A percentile compares a stretch with the other conserved stretches of the same genome.
These are phyloP conservation scores for Podila epigama DNA, from an alignment of 192 early-diverging fungal genomes.

Conservation along the genomic window DNA sequence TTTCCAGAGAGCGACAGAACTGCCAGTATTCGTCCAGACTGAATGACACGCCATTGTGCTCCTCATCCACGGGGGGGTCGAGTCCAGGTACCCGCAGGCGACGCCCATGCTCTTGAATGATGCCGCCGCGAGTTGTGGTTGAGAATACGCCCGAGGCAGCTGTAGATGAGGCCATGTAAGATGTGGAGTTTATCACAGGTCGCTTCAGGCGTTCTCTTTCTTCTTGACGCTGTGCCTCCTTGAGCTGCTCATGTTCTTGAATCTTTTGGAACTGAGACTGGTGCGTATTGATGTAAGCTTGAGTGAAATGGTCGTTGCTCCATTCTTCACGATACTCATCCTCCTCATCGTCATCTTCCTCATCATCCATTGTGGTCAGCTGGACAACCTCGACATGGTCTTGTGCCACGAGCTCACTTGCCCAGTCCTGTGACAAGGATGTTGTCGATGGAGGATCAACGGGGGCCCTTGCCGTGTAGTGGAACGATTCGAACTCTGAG, in stretches of 20 bases:
- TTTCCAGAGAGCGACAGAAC: neutral
- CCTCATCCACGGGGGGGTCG: constrained; percentile 4
- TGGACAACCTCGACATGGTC: neutral
- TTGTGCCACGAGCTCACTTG: neutral
- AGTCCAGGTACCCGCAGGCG: constrained; percentile 26
- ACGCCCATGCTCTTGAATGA: neutral
- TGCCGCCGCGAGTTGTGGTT: neutral
- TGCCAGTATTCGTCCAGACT: constrained; percentile 16
- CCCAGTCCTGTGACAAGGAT: constrained; percentile 21
- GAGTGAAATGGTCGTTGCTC: constrained; percentile 44
- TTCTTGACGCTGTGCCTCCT: constrained; percentile 30
- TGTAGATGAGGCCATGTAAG: neutral
- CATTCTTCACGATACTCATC: constrained; percentile 47
- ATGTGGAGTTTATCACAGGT: neutral
- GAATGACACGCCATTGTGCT: neutral
- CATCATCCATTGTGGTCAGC: neutral
- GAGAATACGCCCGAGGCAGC: neutral
- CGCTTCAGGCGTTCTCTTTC: constrained; percentile 20
- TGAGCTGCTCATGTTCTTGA: constrained; percentile 29
- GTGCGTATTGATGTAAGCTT: constrained; percentile 40
- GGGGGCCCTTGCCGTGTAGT: neutral
- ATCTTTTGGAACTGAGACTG: constrained; percentile 30
- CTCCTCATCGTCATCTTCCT: constrained; percentile 18
- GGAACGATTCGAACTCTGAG: constrained; percentile 20
- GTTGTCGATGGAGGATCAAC: neutral